Evolutionary conservation across 345 rosid genomes (phyloP), one percentile per base, ranked within the genome.

Genomic region (Raphanus raphanistrum): DNA sequence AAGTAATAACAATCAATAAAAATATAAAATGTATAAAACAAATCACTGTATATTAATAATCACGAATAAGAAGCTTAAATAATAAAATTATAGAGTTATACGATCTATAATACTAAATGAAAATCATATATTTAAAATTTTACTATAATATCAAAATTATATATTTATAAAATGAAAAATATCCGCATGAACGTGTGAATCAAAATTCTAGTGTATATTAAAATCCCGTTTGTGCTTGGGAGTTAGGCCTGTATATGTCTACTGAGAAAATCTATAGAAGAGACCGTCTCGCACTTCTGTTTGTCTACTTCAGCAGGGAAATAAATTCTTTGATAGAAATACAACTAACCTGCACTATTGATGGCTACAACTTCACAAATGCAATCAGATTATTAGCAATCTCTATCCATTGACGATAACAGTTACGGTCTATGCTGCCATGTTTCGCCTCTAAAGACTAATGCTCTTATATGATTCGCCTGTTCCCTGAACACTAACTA

Each of bases 231-330:
- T 2, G 15, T 50, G 17, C 63, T 12, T 76, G 26, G 62, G 74
- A 31, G 10, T 57, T 29, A 5, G 21, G 27, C 29, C 73, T 13
- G 8, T 8, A 48, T 48, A 61, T 68, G 54, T 68, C 1, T 31
- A 6, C 17, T 70, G 15, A 70, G 36, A 63, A 50, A 61, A 55
- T 54, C 50, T 55, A 72, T 45, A 28, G 45, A 66, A 66, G 57
- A 8, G 28, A 32, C 62, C 72, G 25, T 27, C 3, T 67, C 58
- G 59, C 29, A 28, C 27, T 29, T n/a, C n/a, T 12, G 1, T 12
- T 21, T 26, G 33, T 69, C 21, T 50, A 33, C 45, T 61, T 68
- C 54, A 69, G 69, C 50, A 43, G 1, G 43, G 7, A 27, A 67
- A 65, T 8, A 10, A 27, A 55, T 74, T 65, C 31, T 8, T 52